Evolutionary conservation across 371 early-diverging fungal species (phyloP).

Genomic region (Rhizopus delemar): DNA sequence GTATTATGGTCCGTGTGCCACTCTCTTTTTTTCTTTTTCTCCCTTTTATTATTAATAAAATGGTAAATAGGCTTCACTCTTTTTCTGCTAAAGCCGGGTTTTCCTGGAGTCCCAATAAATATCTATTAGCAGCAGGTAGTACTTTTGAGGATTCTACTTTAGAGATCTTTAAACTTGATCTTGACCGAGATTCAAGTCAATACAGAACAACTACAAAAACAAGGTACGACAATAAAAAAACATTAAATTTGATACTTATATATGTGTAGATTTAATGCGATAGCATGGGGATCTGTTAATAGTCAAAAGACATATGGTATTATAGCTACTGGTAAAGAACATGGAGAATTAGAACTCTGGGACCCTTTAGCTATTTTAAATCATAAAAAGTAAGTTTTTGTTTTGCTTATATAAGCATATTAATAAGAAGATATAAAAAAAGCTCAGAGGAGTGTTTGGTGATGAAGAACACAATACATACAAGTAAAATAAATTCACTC

Average conservation of each 20-base stretch:
- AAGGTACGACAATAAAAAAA: neutral
- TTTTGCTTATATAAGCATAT: neutral
- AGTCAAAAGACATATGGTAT: constrained; percentile 9
- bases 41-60: too few relatives aligned
- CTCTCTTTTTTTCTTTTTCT: too few relatives aligned
- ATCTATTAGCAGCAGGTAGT: neutral
- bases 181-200: neutral
- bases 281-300: constrained; percentile 5
- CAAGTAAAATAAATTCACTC: constrained; percentile 85
- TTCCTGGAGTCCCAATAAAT: neutral
- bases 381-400: neutral
- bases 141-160: neutral
- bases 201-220: neutral
- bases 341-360: constrained; percentile 8
- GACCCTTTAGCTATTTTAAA: constrained; percentile 3
- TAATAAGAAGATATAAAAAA: neutral
- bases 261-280: constrained; percentile 1
- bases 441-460: constrained; percentile 51
- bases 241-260: neutral
- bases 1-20: too few relatives aligned
- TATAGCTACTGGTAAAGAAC: constrained; percentile 7
- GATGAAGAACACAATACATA: constrained; percentile 70
- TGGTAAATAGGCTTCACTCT: neutral
- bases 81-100: neutral
- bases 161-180: neutral